Evolutionary conservation across 192 early-diverging fungal species (phyloP).

Genomic region (Coemansia sp.): DNA sequence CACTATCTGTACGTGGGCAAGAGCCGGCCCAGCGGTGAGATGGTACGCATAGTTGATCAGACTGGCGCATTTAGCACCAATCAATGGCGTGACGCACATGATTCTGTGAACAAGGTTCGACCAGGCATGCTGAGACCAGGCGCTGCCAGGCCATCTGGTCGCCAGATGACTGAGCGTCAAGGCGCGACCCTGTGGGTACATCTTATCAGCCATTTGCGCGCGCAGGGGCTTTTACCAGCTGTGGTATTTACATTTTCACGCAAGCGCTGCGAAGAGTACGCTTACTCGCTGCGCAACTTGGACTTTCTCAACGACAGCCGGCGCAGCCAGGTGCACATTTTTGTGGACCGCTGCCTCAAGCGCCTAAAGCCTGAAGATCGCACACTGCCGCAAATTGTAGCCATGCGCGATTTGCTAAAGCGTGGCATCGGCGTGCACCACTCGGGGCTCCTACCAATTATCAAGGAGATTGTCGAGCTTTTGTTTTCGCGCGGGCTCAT

Average conservation of each 20-base stretch:
- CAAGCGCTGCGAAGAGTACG: conserved; percentile 91
- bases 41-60: conserved; percentile 87
- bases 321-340: conserved; percentile 83
- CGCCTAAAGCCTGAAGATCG: conserved; percentile 82
- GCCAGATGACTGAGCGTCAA: conserved; percentile 49
- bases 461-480: conserved; percentile 99
- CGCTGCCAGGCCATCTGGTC: conserved; percentile 24
- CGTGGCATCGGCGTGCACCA: conserved; percentile 98
- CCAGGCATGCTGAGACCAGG: conserved; percentile 23
- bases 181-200: conserved; percentile 82
- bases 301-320: conserved; percentile 76
- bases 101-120: conserved; percentile 59
- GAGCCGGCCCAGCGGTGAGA: conserved; percentile 58
- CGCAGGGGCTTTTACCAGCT: conserved; percentile 75
- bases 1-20: conserved; percentile 79
- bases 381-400: conserved; percentile 82
- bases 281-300: conserved; percentile 67
- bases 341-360: conserved; percentile 78
- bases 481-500: conserved; percentile 88
- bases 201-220: conserved; percentile 71
- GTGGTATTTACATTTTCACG: conserved; percentile 97
- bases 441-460: conserved; percentile 90
- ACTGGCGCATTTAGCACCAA: conserved; percentile 38
- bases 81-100: conserved; percentile 72
- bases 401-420: conserved; percentile 76